Evolutionary conservation across 192 early-diverging fungal genomes (phyloP), one percentile per base, ranked within the genome.

Genomic region (Mortierella alpina): DNA sequence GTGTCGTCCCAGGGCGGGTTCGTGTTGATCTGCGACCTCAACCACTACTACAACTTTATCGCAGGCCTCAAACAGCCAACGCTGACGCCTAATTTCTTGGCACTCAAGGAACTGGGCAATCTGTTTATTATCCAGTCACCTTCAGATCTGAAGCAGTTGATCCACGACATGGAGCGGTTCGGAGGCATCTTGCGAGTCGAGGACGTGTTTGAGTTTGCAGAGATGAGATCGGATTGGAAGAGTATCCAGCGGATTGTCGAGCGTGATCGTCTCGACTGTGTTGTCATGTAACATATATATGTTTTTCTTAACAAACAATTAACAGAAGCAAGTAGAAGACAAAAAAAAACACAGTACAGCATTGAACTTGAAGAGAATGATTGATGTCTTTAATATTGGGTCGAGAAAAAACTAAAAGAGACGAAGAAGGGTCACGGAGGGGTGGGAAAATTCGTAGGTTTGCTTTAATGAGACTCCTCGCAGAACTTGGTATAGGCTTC

Each of bases 21-120:
- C 71, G 96, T 96, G 82, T 89, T 98, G 31, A 97, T 98, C 55
- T 93, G 92, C 66, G 95, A 96, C 69, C 70, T 96, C 68, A 96
- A 95, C 84, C 73, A 85, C 41, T 96, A 95, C 71, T 92, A 93
- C 78, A 87, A 90, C 23, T 96, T 94, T 87, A 83, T 92, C 7
- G 70, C 68, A 20, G 72, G 88, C 13, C 82, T 94, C 23, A 85
- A 88, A 13, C 91, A 95, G 56, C 82, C 84, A 7, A 77, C 85
- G 8, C 84, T 94, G 9, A 88, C 86, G n/a, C 91, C 91, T 42
- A 86, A 94, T 54, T 95, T 95, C 70, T 63, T 86, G 23, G 93
- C 92, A 1, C 80, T 96, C 20, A 95, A 95, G 84, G 93, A 93
- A 60, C 83, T 96, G 6, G 93, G 92, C 48, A 95, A 95, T 56